Evolutionary conservation across 495 filamentous ascomycete species (phyloP).

Genomic region (Aspergillus nanangensis): DNA sequence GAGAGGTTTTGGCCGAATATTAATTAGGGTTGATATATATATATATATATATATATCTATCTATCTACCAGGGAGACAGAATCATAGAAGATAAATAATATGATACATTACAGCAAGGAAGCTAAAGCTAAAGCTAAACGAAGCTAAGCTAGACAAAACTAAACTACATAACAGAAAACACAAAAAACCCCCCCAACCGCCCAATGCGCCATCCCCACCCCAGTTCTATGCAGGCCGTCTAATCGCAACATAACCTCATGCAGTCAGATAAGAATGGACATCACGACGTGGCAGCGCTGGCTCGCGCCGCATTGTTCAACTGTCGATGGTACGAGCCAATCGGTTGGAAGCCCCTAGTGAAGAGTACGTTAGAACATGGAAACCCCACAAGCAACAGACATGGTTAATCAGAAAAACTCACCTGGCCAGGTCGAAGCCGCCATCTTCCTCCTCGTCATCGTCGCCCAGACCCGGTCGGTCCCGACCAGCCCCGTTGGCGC

Average conservation of each 20-base stretch:
- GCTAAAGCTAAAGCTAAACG: too few species aligned
- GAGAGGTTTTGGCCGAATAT: slow-evolving; percentile 46
- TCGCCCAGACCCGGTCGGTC: slow-evolving; percentile 12
- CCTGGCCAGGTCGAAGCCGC: slow-evolving; percentile 65
- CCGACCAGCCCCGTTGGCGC: slow-evolving; percentile 7
- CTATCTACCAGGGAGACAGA: background rate
- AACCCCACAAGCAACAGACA: slow-evolving; percentile 50
- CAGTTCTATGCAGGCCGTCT: slow-evolving; percentile 3
- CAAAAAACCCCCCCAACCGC: too few species aligned
- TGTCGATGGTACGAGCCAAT: slow-evolving; percentile 64
- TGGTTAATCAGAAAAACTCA: slow-evolving; percentile 34
- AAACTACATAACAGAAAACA: too few species aligned
- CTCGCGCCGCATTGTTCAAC: slow-evolving; percentile 40
- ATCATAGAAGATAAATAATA: background rate
- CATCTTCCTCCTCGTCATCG: slow-evolving; percentile 49
- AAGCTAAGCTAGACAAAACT: too few species aligned
- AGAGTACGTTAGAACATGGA: slow-evolving; percentile 39
- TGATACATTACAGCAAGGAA: background rate
- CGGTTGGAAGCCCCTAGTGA: slow-evolving; percentile 66
- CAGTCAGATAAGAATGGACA: background rate
- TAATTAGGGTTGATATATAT: too few species aligned
- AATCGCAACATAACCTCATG: slow-evolving; percentile 4
- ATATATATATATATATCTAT: too few species aligned
- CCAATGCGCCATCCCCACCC: background rate
- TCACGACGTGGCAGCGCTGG: slow-evolving; percentile 24